Evolutionary conservation across 2,329 filamentous ascomycete genomes (phyloP).

Genomic region (Pseudogymnoascus sp.): DNA sequence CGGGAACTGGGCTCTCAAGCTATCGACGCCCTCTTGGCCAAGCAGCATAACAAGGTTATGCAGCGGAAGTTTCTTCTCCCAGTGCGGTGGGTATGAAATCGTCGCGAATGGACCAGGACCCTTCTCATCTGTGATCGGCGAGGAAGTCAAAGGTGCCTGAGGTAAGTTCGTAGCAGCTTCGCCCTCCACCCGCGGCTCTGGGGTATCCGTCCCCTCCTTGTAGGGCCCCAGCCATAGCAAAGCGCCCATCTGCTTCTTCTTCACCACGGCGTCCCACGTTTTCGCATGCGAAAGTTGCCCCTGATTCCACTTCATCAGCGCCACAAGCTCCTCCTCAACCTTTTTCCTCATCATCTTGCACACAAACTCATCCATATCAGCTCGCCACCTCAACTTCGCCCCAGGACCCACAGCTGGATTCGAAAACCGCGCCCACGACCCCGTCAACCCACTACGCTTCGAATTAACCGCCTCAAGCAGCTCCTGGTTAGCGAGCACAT

Average conservation of each 20-base stretch:
- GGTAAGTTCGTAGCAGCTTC: slow-evolving; percentile 20
- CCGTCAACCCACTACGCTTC: not conserved
- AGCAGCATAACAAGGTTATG: slow-evolving; percentile 49
- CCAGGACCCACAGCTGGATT: slow-evolving; percentile 11
- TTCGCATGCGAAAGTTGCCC: slow-evolving; percentile 34
- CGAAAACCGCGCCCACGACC: slow-evolving; percentile 12
- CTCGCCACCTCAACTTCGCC: slow-evolving; percentile 38
- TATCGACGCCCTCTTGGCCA: slow-evolving; percentile 40
- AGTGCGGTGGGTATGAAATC: slow-evolving; percentile 29
- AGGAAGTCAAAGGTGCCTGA: not conserved
- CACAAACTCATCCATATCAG: slow-evolving; percentile 51
- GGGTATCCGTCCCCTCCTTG: not conserved
- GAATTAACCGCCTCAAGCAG: not conserved
- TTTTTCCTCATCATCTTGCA: slow-evolving; percentile 45
- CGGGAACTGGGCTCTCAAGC: slow-evolving; percentile 34
- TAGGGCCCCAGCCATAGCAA: slow-evolving; percentile 25
- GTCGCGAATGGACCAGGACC: slow-evolving; percentile 39
- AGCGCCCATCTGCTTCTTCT: slow-evolving; percentile 28
- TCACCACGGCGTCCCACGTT: slow-evolving; percentile 40
- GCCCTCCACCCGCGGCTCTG: not conserved
- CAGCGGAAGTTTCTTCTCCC: slow-evolving; percentile 39
- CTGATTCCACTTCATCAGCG: slow-evolving; percentile 32
- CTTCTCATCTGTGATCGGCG: slow-evolving; percentile 16
- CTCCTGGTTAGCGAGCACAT: not conserved
- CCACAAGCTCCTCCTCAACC: slow-evolving; percentile 41